A percentile compares a stretch with the other conserved stretches of the same genome.
phyloP scores from a whole-genome alignment of 805 yeast species.

The Wickerhamiella nectarea region DNA sequence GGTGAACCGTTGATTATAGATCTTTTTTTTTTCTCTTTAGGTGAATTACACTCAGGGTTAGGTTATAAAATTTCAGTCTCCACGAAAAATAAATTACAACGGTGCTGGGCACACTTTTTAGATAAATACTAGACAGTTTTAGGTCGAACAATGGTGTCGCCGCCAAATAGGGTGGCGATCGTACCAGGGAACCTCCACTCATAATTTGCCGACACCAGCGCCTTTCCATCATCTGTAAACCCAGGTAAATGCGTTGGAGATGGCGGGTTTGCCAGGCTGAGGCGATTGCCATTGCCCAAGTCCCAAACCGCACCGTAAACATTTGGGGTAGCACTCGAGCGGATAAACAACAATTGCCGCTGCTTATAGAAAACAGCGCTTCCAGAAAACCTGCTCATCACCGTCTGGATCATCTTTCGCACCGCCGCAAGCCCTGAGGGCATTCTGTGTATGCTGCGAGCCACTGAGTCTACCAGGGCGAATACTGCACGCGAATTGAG shows the following conservation, averaged over 20 bases:
- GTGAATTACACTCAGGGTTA: constrained; percentile 2
- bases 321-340: background rate
- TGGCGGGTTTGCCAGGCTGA: background rate
- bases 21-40: constrained; percentile 8
- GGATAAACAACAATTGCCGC: constrained; percentile 7
- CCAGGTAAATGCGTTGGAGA: background rate
- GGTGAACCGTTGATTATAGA: background rate
- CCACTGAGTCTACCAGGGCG: background rate
- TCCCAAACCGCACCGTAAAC: background rate
- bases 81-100: background rate
- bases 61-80: background rate
- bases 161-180: constrained; percentile 6
- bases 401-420: constrained; percentile 1
- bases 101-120: no score
- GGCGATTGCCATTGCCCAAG: background rate
- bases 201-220: background rate
- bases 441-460: background rate
- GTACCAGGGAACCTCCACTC: constrained; percentile 5
- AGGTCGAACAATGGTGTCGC: background rate
- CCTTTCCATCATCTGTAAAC: constrained; percentile 4
- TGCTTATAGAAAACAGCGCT: constrained; percentile 6
- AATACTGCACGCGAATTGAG: background rate
- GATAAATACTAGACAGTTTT: background rate
- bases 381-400: background rate
- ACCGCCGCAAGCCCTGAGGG: background rate